Percentiles rank a stretch among this genome's conserved stretches.
Evolutionary conservation across 2,329 filamentous ascomycete genomes (phyloP).

Genomic region (Phaeosphaeria sp.): DNA sequence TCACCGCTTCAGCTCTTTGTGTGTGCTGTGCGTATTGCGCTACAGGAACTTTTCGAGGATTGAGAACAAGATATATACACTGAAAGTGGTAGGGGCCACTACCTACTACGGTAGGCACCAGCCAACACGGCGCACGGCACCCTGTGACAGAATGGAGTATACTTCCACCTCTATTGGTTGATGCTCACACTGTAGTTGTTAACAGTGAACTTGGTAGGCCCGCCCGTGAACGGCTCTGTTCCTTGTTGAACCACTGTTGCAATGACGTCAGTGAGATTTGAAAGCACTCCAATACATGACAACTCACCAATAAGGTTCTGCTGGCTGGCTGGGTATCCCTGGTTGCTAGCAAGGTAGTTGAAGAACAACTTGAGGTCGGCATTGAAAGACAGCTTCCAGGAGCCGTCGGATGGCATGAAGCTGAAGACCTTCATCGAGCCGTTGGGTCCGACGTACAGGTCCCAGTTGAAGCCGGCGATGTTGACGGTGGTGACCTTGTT

Average conservation of each 20-base stretch:
- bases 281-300: neutral
- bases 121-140: neutral
- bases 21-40: neutral
- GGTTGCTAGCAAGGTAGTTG: slow-evolving; percentile 58
- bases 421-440: slow-evolving; percentile 66
- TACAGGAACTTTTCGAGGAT: neutral
- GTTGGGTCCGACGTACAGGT: slow-evolving; percentile 65
- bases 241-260: slow-evolving; percentile 26
- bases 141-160: neutral
- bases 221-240: slow-evolving; percentile 32
- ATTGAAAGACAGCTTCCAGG: slow-evolving; percentile 56
- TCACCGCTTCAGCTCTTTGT: neutral
- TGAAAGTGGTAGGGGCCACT: neutral
- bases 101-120: neutral
- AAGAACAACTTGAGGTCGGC: slow-evolving; percentile 65
- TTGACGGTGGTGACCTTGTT: slow-evolving; percentile 36
- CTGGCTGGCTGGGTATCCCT: slow-evolving; percentile 48
- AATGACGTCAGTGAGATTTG: slow-evolving; percentile 1
- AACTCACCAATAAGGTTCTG: slow-evolving; percentile 34
- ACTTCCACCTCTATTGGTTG: neutral
- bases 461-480: slow-evolving; percentile 60
- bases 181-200: slow-evolving; percentile 1
- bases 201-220: slow-evolving; percentile 28
- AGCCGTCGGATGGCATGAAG: slow-evolving; percentile 54
- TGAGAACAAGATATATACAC: neutral